These are phyloP conservation scores for Macrophomina tecta DNA, from an alignment of 2,329 filamentous ascomycete genomes.

Conservation along the genomic window DNA sequence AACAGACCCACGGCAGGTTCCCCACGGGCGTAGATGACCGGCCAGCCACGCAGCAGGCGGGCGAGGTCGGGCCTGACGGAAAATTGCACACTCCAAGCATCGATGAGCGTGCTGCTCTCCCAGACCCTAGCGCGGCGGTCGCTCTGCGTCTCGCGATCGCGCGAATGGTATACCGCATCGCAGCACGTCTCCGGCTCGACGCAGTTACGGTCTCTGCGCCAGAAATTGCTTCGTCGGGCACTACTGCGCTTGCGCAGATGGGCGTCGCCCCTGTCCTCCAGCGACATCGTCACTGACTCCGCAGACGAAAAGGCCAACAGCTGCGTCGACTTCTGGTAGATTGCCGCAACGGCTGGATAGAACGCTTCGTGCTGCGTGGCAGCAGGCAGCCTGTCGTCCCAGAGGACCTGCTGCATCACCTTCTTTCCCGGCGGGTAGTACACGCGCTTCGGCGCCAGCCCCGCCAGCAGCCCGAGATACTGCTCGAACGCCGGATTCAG, in stretches of 20 bases:
- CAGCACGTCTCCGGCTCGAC: not conserved
- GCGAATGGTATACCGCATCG: not conserved
- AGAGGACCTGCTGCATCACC: constrained; percentile 40
- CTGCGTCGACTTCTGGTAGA: constrained; percentile 30
- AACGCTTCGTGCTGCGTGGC: constrained; percentile 43
- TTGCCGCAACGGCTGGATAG: constrained; percentile 29
- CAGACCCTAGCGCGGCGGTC: not conserved
- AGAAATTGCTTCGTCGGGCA: not conserved
- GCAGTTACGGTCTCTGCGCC: not conserved
- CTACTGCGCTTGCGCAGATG: constrained; percentile 8
- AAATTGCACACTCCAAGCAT: not conserved
- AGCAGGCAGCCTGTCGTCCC: constrained; percentile 38
- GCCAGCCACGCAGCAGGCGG: not conserved
- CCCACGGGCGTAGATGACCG: not conserved
- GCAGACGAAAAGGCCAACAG: constrained; percentile 27
- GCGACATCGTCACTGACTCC: not conserved
- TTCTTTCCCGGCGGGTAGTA: constrained; percentile 38
- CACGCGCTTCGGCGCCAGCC: constrained; percentile 45
- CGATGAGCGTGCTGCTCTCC: not conserved
- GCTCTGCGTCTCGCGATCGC: not conserved
- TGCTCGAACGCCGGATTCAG: constrained; percentile 22
- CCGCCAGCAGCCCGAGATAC: constrained; percentile 39
- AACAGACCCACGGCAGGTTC: constrained; percentile 37
- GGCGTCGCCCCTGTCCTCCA: not conserved
- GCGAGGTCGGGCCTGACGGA: not conserved